These are phyloP conservation scores for Backusella macrospora DNA, from an alignment of 192 early-diverging fungal species.

Conservation along the genomic window DNA sequence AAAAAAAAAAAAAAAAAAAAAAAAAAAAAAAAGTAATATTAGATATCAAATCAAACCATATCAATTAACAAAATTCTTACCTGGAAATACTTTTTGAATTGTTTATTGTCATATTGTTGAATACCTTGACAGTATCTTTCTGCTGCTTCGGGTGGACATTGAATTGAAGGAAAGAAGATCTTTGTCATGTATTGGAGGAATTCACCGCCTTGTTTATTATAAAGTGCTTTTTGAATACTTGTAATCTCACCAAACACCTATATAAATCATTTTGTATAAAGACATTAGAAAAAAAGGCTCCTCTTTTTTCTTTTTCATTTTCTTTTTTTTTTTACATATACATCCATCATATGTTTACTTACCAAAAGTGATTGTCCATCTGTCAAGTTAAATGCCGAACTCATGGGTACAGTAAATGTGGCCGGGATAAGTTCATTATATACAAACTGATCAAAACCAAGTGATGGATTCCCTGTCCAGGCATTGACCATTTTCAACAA, in stretches of 20 bases:
- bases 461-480: constrained; percentile 57
- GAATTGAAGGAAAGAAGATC: constrained; percentile 65
- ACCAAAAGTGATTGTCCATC: constrained; percentile 82
- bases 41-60: not conserved
- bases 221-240: constrained; percentile 57
- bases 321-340: not conserved
- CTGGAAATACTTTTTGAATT: constrained; percentile 76
- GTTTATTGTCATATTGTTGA: constrained; percentile 63
- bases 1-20: not conserved
- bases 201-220: constrained; percentile 54
- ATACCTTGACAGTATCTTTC: constrained; percentile 77
- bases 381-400: constrained; percentile 64
- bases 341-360: not conserved
- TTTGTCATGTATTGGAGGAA: constrained; percentile 64
- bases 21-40: not conserved
- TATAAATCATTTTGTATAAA: not conserved
- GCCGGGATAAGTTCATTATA: constrained; percentile 72
- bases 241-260: constrained; percentile 60
- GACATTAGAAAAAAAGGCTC: not conserved
- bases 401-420: constrained; percentile 83
- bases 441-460: constrained; percentile 76
- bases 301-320: too few species aligned
- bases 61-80: constrained; percentile 34
- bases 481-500: constrained; percentile 66
- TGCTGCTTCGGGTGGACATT: constrained; percentile 65